These are phyloP conservation scores for Debaryomyces prosopidis DNA, from an alignment of 805 yeast species.

Conservation along the genomic window DNA sequence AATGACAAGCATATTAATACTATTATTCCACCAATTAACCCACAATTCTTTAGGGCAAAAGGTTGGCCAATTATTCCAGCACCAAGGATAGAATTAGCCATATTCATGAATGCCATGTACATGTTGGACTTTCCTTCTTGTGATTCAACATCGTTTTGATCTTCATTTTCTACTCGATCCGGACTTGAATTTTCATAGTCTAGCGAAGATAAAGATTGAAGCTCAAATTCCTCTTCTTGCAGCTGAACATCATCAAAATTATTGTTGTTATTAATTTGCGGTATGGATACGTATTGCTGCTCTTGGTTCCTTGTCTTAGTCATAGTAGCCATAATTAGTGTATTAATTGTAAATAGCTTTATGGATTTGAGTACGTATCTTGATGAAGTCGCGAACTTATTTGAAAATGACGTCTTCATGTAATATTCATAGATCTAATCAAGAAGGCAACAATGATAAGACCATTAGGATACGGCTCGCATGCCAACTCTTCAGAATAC, in stretches of 20 bases:
- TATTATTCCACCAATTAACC: slow-evolving; percentile 71
- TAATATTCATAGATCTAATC: too few relatives aligned
- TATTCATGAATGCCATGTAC: slow-evolving; percentile 92
- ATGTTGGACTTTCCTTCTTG: slow-evolving; percentile 42
- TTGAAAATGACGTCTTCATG: too few relatives aligned
- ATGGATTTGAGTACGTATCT: too few relatives aligned
- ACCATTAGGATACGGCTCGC: background rate
- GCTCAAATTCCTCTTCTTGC: slow-evolving; percentile 6
- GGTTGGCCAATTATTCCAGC: slow-evolving; percentile 97
- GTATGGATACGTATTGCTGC: slow-evolving; percentile 6
- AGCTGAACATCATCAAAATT: background rate
- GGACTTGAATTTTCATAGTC: slow-evolving; percentile 2
- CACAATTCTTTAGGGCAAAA: slow-evolving; percentile 79
- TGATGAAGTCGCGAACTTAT: too few relatives aligned
- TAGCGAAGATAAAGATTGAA: slow-evolving; percentile 4
- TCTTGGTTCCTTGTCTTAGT: background rate
- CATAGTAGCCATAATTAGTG: background rate
- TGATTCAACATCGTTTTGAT: slow-evolving; percentile 8
- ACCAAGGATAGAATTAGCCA: slow-evolving; percentile 93
- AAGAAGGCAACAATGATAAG: background rate
- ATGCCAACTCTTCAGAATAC: background rate
- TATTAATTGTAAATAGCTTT: too few relatives aligned
- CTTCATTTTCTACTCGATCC: background rate
- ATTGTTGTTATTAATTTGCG: background rate
- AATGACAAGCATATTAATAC: slow-evolving; percentile 60